phyloP scores from a whole-genome alignment of 73 alveolate genomes.

The Loxodes magnus region DNA sequence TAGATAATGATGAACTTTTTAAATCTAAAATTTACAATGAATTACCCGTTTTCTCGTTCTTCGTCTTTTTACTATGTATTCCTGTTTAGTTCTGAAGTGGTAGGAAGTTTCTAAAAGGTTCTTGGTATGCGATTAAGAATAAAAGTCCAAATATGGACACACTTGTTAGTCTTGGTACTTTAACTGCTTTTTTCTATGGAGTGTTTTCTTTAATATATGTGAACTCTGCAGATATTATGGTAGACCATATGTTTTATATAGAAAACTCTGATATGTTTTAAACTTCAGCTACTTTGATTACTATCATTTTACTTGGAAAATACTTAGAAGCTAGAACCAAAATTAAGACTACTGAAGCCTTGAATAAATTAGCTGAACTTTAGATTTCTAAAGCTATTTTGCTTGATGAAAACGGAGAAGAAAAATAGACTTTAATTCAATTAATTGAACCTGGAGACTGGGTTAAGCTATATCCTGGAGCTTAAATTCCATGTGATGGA shows the following conservation, averaged over 20 bases:
- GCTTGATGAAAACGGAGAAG: conserved; percentile 26
- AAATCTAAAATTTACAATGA: too few relatives aligned
- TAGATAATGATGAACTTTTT: not conserved
- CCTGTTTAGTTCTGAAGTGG: conserved; percentile 11
- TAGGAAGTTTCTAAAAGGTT: conserved; percentile 5
- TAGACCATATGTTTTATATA: not conserved
- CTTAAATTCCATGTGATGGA: conserved; percentile 75
- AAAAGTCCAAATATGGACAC: conserved; percentile 49
- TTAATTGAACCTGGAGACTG: conserved; percentile 55
- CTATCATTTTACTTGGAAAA: conserved; percentile 62
- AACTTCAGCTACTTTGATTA: conserved; percentile 50
- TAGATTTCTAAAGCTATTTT: conserved; percentile 42
- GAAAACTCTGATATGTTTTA: conserved; percentile 62
- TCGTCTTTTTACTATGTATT: not conserved
- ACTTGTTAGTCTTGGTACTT: conserved; percentile 39
- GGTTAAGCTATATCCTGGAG: conserved; percentile 64
- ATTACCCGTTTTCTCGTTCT: not conserved
- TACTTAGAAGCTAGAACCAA: conserved; percentile 64
- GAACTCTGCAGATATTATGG: conserved; percentile 19
- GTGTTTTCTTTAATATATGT: conserved; percentile 18
- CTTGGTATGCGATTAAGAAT: conserved; percentile 25
- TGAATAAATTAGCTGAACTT: conserved; percentile 37
- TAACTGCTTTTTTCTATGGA: conserved; percentile 38
- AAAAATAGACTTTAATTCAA: conserved; percentile 11
- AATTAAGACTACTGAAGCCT: conserved; percentile 44